Evolutionary conservation across 805 yeast species (phyloP).

Genomic region (Ogataea thermomethanolica): DNA sequence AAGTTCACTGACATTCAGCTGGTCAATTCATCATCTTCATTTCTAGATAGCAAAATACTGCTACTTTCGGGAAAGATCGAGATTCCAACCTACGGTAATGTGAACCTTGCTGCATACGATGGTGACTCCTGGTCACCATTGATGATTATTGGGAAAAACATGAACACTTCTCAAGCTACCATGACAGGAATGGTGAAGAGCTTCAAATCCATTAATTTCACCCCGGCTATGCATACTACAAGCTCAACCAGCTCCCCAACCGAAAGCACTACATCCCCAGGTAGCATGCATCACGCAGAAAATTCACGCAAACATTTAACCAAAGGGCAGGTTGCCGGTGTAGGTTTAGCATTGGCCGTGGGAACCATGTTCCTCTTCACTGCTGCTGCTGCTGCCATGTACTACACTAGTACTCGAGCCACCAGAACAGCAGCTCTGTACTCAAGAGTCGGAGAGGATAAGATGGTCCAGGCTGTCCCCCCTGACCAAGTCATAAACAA

Average conservation of each 20-base stretch:
- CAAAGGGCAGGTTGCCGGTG: constrained; percentile 64
- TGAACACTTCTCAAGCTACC: constrained; percentile 22
- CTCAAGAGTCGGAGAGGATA: constrained; percentile 57
- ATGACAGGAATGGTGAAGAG: constrained; percentile 33
- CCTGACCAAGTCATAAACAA: constrained; percentile 45
- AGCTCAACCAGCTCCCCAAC: constrained; percentile 4
- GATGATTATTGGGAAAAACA: constrained; percentile 40
- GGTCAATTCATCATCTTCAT: constrained; percentile 34
- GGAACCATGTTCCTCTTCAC: constrained; percentile 44
- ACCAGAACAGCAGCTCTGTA: constrained; percentile 44
- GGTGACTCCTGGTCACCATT: constrained; percentile 69
- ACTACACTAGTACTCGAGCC: constrained; percentile 35
- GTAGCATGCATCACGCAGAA: background rate
- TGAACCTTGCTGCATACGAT: constrained; percentile 60
- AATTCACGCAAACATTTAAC: constrained; percentile 28
- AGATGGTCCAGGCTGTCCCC: constrained; percentile 60
- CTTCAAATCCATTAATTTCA: constrained; percentile 7
- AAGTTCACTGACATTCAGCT: constrained; percentile 41
- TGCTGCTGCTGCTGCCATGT: constrained; percentile 37
- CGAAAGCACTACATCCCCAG: background rate
- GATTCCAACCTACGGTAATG: constrained; percentile 49
- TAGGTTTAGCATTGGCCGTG: constrained; percentile 64
- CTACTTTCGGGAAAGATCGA: constrained; percentile 56
- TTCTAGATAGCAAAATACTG: constrained; percentile 44
- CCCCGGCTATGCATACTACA: constrained; percentile 10